Base-by-base conservation (phyloP, 2,329 filamentous ascomycete species). In the Nannizziopsis arthrosporioides region DNA sequence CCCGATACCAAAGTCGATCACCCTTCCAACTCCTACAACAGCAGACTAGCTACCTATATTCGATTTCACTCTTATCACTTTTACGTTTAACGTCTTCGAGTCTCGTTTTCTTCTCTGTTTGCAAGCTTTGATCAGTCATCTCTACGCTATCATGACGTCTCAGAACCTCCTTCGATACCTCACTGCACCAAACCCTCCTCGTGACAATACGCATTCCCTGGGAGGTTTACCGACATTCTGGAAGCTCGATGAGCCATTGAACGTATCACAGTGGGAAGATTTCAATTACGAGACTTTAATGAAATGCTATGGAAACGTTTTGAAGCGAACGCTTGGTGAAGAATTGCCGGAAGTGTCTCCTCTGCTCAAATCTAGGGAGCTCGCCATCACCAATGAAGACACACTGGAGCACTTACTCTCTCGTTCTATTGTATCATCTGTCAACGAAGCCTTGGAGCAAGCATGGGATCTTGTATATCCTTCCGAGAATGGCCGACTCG, bases 221-320 rank as follows among this genome's bases (percentile, higher is more conserved):
- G 1, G 30, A 31, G 51, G 51, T 4, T 12, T 10, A 8, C 48
- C 45, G 5, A 47, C 51, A 14, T 11, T 27, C n/a, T 4, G 19
- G 2, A 35, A 38, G 10, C 5, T 14, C 5, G 34, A 34, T 11
- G 32, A 35, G 12, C 18, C 27, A 5, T 17, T 48, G 14, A n/a
- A 6, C 3, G 14, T 37, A 2, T 4, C 8, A 15, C 32, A 44
- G 17, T 51, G 47, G 49, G 3, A 2, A 6, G 49, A 53, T 14
- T 53, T 53, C 37, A 50, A 34, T 4, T 36, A 34, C 31, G 44
- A 49, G 10, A 53, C 41, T 19, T 37, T 53, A 14, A 44, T 51
- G 34, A 12, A 42, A 8, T 49, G 41, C 32, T 51, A 51, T 30
- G 41, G 51, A 9, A 17, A 34, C 12, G 15, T 51, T 40, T 47